phyloP scores from a whole-genome alignment of 768 basidiomycete genomes.

The Suillus fuscotomentosus region DNA sequence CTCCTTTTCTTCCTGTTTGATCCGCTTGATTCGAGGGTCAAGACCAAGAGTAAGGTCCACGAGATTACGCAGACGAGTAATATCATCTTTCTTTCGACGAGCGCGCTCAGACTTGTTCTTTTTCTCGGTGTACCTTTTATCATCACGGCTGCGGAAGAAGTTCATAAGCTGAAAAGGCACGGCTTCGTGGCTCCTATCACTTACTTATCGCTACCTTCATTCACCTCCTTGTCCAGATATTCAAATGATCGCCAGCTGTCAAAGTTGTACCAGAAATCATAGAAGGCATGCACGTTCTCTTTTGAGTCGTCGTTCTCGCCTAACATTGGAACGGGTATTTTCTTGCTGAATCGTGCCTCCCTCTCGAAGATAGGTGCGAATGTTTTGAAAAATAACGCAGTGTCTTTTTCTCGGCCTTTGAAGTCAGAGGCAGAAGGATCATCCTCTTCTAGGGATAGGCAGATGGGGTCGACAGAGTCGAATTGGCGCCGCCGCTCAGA shows the following conservation, averaged over 20 bases:
- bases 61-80: constrained; percentile 77
- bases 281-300: constrained; percentile 86
- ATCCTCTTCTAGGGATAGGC: constrained; percentile 73
- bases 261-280: constrained; percentile 99
- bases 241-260: constrained; percentile 98
- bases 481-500: constrained; percentile 89
- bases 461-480: constrained; percentile 89
- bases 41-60: constrained; percentile 82
- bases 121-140: constrained; percentile 98
- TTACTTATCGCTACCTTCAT: constrained; percentile 94
- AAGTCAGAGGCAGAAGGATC: constrained; percentile 64
- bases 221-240: constrained; percentile 97
- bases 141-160: constrained; percentile 74
- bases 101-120: constrained; percentile 99
- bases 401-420: constrained; percentile 48
- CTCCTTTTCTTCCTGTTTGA: constrained; percentile 95
- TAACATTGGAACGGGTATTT: constrained; percentile 78
- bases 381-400: constrained; percentile 65
- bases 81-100: constrained; percentile 96
- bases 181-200: constrained; percentile 23
- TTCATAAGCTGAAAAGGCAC: background rate
- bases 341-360: constrained; percentile 90
- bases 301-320: constrained; percentile 73
- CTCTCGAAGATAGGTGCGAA: constrained; percentile 85
- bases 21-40: constrained; percentile 95